phyloP scores from a whole-genome alignment of 2,329 filamentous ascomycete genomes.

The Cladosporium sp. region DNA sequence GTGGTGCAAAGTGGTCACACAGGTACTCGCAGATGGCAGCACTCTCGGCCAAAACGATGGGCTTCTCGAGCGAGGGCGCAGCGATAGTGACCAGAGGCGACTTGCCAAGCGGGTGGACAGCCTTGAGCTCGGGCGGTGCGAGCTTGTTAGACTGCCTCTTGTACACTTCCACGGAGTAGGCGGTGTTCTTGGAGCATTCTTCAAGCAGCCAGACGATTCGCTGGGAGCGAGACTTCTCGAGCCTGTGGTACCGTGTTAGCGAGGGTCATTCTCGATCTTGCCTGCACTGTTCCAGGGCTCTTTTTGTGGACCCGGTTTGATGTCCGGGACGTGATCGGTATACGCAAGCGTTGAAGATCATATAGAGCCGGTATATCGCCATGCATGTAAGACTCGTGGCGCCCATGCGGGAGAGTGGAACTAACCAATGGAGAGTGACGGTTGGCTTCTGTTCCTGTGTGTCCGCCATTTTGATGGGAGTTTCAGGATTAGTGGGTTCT shows the following conservation, averaged over 20 bases:
- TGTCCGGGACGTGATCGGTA: not conserved
- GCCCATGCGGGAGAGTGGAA: not conserved
- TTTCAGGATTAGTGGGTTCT: not conserved
- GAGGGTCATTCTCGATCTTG: not conserved
- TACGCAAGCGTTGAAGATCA: conserved; percentile 1
- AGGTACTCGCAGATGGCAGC: conserved; percentile 81
- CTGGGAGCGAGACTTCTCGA: conserved; percentile 78
- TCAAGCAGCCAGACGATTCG: conserved; percentile 84
- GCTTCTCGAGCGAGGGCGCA: conserved; percentile 43
- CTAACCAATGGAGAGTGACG: conserved; percentile 17
- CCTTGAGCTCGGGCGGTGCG: conserved; percentile 74
- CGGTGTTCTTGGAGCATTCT: conserved; percentile 65
- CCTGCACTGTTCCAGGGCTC: not conserved
- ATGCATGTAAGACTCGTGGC: conserved; percentile 3
- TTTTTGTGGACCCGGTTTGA: not conserved
- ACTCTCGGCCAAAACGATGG: conserved; percentile 74
- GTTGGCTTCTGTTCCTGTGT: conserved; percentile 15
- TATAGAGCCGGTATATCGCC: not conserved
- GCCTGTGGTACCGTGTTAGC: conserved; percentile 55
- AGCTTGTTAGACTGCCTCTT: conserved; percentile 65
- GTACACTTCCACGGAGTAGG: conserved; percentile 78
- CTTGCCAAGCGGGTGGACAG: conserved; percentile 83
- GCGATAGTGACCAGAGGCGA: conserved; percentile 74
- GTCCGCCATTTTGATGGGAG: conserved; percentile 7
- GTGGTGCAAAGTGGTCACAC: conserved; percentile 62